Base-by-base conservation (phyloP, 495 filamentous ascomycete genomes). In the Niebla homalea region DNA sequence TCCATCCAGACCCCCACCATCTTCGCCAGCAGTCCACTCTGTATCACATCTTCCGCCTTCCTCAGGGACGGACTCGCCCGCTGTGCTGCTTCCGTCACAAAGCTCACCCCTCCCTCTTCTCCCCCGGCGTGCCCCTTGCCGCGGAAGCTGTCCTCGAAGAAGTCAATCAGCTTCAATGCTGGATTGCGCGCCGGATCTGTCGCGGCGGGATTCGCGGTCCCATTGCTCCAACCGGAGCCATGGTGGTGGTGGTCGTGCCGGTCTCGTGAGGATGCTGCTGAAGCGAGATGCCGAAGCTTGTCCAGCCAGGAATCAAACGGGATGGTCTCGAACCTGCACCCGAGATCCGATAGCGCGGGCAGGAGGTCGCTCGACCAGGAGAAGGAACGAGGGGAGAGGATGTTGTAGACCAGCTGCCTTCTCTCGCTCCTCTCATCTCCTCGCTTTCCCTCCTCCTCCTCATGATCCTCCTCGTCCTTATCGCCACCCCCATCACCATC, bases 111-210 rank as follows among this genome's bases (percentile, higher is more conserved):
- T 16, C 25, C 25, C 7, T 32, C 29, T 12, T 12, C 29, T 4
- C 7, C 29, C 14, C 29, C 8, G 8, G 8, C 29, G 7, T 11
- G 8, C 14, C 29, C 29, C 29, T 32, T 32, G 8, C 29, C 29
- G 8, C 2, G 2, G 14, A 32, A 11, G 3, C 11, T 16, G 10
- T 18, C 21, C 18, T 59, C 51, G 22, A 53, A 83, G 63, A 77
- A 80, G 10, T 68, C 71, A n/a, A 75, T 59, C 43, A 83, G 60
- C 54, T 82, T 81, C 36, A 79, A 70, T 4, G 76, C 70, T 1
- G 80, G 78, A 49, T 82, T 83, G 40, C 66, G 67, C 39, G 67
- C 64, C 0, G 75, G 71, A 47, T 74, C 67, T 4, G 55, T 59
- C 11, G 78, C 66, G 21, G 65, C 67, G 20, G 46, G 35, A 23